phyloP scores from a whole-genome alignment of 257 asterid genomes.

The Cinchona pubescens region DNA sequence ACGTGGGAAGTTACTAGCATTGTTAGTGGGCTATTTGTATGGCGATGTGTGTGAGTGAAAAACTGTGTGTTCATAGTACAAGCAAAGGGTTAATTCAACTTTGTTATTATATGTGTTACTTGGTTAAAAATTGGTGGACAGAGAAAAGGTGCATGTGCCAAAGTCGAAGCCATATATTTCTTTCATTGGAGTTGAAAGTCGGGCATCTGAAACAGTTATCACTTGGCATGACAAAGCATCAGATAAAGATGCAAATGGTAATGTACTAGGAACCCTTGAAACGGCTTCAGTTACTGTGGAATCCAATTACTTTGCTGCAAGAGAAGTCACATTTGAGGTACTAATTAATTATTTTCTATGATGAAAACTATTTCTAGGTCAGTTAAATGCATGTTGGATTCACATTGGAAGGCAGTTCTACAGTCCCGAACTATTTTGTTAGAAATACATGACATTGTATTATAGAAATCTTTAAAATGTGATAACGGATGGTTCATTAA shows the following conservation, averaged over 20 bases:
- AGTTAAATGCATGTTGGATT: no score
- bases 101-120: neutral
- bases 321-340: slow-evolving; percentile 71
- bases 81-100: no score
- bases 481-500: no score
- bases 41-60: neutral
- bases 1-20: slow-evolving; percentile 18
- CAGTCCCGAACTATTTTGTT: no score
- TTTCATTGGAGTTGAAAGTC: slow-evolving; percentile 47
- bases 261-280: slow-evolving; percentile 48
- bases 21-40: neutral
- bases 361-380: no score
- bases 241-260: slow-evolving; percentile 40
- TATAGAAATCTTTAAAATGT: no score
- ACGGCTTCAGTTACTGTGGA: slow-evolving; percentile 68
- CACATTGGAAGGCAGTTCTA: no score
- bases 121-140: slow-evolving; percentile 20
- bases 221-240: slow-evolving; percentile 76
- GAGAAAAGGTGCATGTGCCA: slow-evolving; percentile 73
- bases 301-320: slow-evolving; percentile 74
- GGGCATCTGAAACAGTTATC: slow-evolving; percentile 41
- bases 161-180: slow-evolving; percentile 64
- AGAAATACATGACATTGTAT: no score
- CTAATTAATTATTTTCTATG: neutral
- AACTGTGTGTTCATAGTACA: neutral